A percentile compares a stretch with the other conserved stretches of the same genome.
phyloP scores from a whole-genome alignment of 331 rosid species.

The Spiraea crenata region DNA sequence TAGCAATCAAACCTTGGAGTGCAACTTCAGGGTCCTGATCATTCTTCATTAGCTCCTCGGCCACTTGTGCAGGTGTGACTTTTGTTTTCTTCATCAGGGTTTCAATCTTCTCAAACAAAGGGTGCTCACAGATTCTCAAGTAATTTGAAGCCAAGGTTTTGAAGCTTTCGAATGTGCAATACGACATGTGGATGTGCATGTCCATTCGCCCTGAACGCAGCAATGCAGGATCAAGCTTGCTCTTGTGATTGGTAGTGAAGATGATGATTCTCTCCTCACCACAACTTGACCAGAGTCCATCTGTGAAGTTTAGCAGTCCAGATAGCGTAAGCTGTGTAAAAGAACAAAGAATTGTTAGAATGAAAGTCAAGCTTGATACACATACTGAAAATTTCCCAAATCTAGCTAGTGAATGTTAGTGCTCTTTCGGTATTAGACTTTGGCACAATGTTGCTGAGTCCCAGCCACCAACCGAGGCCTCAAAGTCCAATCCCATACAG shows the following conservation, averaged over 20 bases:
- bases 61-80: constrained; percentile 42
- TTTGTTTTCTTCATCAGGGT: constrained; percentile 20
- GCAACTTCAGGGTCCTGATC: constrained; percentile 24
- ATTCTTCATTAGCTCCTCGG: constrained; percentile 40
- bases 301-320: constrained; percentile 35
- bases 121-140: constrained; percentile 18
- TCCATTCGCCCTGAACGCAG: constrained; percentile 50
- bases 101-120: constrained; percentile 26
- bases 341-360: no score
- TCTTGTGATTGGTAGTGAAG: constrained; percentile 35
- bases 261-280: constrained; percentile 41
- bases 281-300: constrained; percentile 41
- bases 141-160: constrained; percentile 34
- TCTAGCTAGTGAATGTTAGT: no score
- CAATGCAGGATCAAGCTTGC: constrained; percentile 41
- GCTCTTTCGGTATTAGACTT: no score
- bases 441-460: no score
- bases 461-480: no score
- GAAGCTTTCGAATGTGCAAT: constrained; percentile 29
- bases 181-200: constrained; percentile 41
- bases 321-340: neutral
- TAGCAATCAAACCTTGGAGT: constrained; percentile 23
- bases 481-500: no score
- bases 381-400: no score
- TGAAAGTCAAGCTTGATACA: neutral